These are phyloP conservation scores for Circinella minor DNA, from an alignment of 371 early-diverging fungal genomes.

Conservation along the genomic window DNA sequence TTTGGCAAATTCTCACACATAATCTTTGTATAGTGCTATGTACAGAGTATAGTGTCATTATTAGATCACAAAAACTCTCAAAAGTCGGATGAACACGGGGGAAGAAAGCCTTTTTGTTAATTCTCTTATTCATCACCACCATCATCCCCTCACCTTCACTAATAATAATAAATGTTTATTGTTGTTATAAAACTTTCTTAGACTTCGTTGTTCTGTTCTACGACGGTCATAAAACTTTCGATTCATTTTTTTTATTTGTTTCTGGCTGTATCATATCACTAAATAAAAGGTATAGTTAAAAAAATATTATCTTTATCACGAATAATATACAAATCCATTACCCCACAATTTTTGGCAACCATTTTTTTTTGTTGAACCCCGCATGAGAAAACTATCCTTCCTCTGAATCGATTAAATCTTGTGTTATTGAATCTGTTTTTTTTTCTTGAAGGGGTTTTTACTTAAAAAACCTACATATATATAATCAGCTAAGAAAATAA, in stretches of 20 bases:
- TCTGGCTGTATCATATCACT: no score
- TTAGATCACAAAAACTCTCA: background rate
- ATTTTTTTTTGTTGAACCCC: background rate
- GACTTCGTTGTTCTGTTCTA: no score
- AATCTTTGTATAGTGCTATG: background rate
- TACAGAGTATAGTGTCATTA: background rate
- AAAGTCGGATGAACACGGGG: slow-evolving; percentile 1
- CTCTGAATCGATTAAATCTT: background rate
- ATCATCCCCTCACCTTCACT: background rate
- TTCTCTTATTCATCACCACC: background rate
- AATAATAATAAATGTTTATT: no score
- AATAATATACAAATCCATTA: background rate
- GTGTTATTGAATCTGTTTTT: background rate
- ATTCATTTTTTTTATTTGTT: no score
- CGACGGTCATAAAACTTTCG: no score
- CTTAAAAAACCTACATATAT: background rate
- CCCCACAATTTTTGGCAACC: background rate
- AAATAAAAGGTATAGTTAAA: background rate
- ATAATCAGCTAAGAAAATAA: background rate
- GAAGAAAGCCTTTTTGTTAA: background rate
- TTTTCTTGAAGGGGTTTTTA: no score
- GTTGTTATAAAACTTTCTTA: no score
- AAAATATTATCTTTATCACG: no score
- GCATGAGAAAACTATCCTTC: background rate
- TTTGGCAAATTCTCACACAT: slow-evolving; percentile 5